Conservation (phyloP, 495 filamentous ascomycete genomes). For the Talaromyces nanjingensis region DNA sequence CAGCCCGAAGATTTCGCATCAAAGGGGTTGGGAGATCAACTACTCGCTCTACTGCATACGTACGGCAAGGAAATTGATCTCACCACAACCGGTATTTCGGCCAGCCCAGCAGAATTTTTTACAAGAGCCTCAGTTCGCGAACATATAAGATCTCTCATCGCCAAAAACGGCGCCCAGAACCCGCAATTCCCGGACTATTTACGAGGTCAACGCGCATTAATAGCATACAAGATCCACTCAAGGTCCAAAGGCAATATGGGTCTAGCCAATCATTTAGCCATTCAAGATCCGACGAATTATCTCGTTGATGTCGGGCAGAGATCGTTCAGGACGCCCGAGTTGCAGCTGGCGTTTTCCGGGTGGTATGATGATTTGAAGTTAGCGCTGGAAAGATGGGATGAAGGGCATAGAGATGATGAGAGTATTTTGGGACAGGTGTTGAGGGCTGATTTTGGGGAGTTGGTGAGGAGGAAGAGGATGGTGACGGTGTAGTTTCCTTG, state of each 20-base stretch:
- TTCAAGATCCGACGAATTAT: conserved; percentile 55
- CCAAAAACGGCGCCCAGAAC: neutral
- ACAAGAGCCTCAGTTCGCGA: conserved; percentile 15
- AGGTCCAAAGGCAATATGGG: conserved; percentile 18
- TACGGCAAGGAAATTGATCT: conserved; percentile 41
- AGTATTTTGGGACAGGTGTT: conserved; percentile 26
- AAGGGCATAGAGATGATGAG: neutral
- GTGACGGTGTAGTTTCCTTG: neutral
- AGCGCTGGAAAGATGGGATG: conserved; percentile 19
- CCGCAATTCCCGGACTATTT: conserved; percentile 15
- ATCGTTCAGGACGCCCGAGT: conserved; percentile 24
- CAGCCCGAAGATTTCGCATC: conserved; percentile 12
- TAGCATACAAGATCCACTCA: conserved; percentile 30
- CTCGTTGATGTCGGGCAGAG: conserved; percentile 48
- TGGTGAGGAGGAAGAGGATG: conserved; percentile 12
- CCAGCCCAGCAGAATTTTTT: conserved; percentile 43
- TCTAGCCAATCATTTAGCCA: conserved; percentile 32
- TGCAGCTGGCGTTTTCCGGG: conserved; percentile 22
- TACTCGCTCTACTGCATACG: conserved; percentile 45
- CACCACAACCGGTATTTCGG: conserved; percentile 37
- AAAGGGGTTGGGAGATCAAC: conserved; percentile 27
- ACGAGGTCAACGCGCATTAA: conserved; percentile 34
- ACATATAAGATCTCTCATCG: neutral
- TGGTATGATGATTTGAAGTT: conserved; percentile 18
- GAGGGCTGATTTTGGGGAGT: conserved; percentile 29